A percentile compares a stretch with the other conserved stretches of the same genome.
Evolutionary conservation across 129 eudicot genomes (phyloP).

Genomic region (Pulicaria dysenterica): DNA sequence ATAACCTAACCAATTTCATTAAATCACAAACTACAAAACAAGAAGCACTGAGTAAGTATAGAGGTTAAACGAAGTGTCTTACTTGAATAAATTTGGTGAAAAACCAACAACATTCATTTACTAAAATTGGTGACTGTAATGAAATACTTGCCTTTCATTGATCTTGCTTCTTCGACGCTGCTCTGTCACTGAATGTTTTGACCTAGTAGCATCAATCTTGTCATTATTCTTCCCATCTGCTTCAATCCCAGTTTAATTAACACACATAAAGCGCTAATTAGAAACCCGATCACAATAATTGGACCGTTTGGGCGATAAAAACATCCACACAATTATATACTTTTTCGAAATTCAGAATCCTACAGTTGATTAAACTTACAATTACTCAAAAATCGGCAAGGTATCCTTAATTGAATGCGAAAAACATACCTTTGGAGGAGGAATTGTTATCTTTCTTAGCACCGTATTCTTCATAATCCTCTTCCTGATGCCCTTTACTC

Average conservation of each 20-base stretch:
- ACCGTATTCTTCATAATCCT: slow-evolving; percentile 66
- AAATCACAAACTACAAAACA: neutral
- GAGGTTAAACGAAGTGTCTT: neutral
- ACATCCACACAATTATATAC: neutral
- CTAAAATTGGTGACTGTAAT: neutral
- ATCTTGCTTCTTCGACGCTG: slow-evolving; percentile 95
- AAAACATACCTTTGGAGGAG: slow-evolving; percentile 46
- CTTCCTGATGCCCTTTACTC: slow-evolving; percentile 61
- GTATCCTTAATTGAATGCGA: neutral
- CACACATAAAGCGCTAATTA: neutral
- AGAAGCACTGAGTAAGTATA: neutral
- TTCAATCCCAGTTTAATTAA: slow-evolving; percentile 28
- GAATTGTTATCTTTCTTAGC: slow-evolving; percentile 47
- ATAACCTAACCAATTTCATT: neutral
- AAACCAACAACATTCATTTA: neutral
- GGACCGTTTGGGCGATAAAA: neutral
- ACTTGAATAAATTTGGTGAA: neutral
- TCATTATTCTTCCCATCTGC: slow-evolving; percentile 86
- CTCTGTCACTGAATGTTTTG: slow-evolving; percentile 96
- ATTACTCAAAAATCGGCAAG: neutral
- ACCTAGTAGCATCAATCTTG: slow-evolving; percentile 73
- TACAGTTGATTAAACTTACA: neutral
- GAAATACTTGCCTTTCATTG: slow-evolving; percentile 71
- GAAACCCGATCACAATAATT: slow-evolving; percentile 1
- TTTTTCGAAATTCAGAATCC: neutral